These are phyloP conservation scores for Funneliformis geosporum DNA, from an alignment of 192 early-diverging fungal species.

Conservation along the genomic window DNA sequence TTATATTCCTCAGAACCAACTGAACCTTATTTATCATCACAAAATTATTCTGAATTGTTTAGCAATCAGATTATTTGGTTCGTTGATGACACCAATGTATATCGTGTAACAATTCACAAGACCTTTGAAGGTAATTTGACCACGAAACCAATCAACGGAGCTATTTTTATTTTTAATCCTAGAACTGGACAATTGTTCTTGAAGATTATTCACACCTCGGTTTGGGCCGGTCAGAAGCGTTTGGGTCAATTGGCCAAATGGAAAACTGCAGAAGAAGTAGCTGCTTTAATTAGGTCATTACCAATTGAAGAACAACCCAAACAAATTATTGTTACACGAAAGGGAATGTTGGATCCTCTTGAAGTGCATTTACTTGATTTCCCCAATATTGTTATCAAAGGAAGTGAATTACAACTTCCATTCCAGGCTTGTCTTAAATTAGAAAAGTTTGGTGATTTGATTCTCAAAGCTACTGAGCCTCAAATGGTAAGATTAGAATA, in stretches of 20 bases:
- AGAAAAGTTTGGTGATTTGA: constrained; percentile 98
- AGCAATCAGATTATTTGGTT: constrained; percentile 99
- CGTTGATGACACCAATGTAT: constrained; percentile 99
- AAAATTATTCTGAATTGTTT: constrained; percentile 96
- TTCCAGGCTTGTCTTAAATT: constrained; percentile 98
- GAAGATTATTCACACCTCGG: constrained; percentile 99
- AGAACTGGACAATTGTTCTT: constrained; percentile 98
- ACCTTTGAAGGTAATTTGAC: constrained; percentile 99
- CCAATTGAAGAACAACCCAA: constrained; percentile 99
- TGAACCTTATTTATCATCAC: constrained; percentile 94
- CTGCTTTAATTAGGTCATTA: constrained; percentile 96
- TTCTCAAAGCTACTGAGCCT: constrained; percentile 97
- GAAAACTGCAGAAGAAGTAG: constrained; percentile 99
- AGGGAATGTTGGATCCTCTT: constrained; percentile 99
- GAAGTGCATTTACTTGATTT: constrained; percentile 96
- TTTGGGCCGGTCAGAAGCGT: constrained; percentile 99
- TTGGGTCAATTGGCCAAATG: constrained; percentile 99
- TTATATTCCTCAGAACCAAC: constrained; percentile 98
- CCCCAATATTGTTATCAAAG: constrained; percentile 99
- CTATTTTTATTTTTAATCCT: constrained; percentile 98
- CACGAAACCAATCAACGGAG: constrained; percentile 99
- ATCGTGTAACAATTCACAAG: constrained; percentile 99
- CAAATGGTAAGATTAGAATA: constrained; percentile 71
- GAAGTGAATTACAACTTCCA: constrained; percentile 94
- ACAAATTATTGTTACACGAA: constrained; percentile 98